These are phyloP conservation scores for Populus deltoides DNA, from an alignment of 345 rosid species.

Conservation along the genomic window DNA sequence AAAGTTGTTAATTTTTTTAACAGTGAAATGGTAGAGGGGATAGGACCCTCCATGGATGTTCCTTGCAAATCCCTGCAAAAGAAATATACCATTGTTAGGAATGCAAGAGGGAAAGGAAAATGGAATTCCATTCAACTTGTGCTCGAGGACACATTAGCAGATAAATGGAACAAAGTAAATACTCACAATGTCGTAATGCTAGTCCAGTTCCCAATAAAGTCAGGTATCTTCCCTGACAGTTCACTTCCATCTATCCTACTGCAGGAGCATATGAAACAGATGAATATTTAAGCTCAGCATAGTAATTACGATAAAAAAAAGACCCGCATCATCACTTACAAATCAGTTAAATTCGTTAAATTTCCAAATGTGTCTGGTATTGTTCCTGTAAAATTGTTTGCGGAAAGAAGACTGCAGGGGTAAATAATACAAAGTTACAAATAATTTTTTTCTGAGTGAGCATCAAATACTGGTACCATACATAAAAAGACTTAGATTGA, in stretches of 20 bases:
- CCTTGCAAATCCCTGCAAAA: conserved; percentile 71
- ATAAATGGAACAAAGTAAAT: not conserved
- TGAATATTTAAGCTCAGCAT: not conserved
- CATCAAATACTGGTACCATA: not conserved
- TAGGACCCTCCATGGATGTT: conserved; percentile 83
- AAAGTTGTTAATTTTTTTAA: conserved; percentile 45
- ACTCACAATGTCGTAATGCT: conserved; percentile 56
- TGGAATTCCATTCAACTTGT: not conserved
- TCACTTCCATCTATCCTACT: conserved; percentile 78
- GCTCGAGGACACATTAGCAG: not conserved
- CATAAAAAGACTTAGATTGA: not conserved
- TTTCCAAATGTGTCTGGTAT: conserved; percentile 69
- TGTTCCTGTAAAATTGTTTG: conserved; percentile 66
- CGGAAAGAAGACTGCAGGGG: conserved; percentile 54
- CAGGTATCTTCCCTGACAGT: conserved; percentile 73
- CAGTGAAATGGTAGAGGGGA: conserved; percentile 58
- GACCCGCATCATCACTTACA: conserved; percentile 48
- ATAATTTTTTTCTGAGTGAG: not conserved
- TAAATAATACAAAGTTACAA: not conserved
- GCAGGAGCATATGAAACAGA: conserved; percentile 9
- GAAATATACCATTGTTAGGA: not conserved
- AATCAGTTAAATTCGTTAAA: conserved; percentile 59
- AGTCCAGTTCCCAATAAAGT: conserved; percentile 83
- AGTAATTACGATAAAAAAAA: not conserved
- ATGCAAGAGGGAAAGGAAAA: not conserved